Base-by-base conservation (phyloP, 2,329 filamentous ascomycete species). In the Fusarium sp. region DNA sequence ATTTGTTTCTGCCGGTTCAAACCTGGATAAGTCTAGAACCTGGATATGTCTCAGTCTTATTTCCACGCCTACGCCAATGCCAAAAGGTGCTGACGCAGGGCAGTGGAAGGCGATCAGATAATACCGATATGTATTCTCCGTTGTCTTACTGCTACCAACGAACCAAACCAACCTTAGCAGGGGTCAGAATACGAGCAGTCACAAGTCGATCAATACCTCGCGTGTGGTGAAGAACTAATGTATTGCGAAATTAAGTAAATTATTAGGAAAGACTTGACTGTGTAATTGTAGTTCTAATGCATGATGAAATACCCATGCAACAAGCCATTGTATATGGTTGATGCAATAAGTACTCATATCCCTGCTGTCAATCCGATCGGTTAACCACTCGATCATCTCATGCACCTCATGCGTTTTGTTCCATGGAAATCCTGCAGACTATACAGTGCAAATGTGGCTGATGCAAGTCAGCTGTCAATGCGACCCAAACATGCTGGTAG, bases 11-110 rank as follows among this genome's bases (percentile, higher is more conserved):
- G 13, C 47, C 23, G 31, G 51, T 28, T 26, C 42, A 18, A 46
- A n/a, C n/a, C n/a, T n/a, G n/a, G n/a, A n/a, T n/a, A 34, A 51
- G 61, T 49, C 65, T 54, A 61, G 57, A 52, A 41, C 41, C 54
- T 49, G 23, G 28, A 26, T n/a, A 66, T 69, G 61, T 62, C 62
- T 69, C 44, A 42, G 45, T 41, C 13, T 23, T 8, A 26, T 30
- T 34, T 16, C 44, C 37, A 49, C 34, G 11, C 28, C 11, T 20
- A 11, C 28, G 57, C 44, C 50, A 53, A 69, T 56, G 38, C 37
- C 26, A 18, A 12, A 26, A 47, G 13, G 4, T 10, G 18, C 37
- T 38, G 6, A 16, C 33, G 23, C 23, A 50, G 10, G 37, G 66
- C 9, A 50, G 40, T 34, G 37, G 36, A 44, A 15, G 46, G 28